Base-by-base conservation (phyloP, 2,329 filamentous ascomycete species). In the Trichoderma sp. region DNA sequence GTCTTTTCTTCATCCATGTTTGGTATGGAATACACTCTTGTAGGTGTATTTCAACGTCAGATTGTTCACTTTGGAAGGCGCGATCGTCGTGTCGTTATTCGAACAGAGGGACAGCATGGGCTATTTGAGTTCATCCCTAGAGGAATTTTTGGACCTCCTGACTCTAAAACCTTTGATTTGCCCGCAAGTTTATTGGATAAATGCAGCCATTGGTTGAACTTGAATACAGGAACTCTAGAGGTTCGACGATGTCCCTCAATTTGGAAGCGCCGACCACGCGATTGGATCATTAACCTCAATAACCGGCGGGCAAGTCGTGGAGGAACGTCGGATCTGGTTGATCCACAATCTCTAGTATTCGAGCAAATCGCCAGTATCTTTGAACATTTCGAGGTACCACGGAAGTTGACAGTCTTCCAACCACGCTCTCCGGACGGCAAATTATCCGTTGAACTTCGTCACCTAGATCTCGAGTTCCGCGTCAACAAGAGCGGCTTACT, bases 181-280 rank as follows among this genome's bases (percentile, higher is more conserved):
- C 89, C 89, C 0, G 70, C 70, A 0, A 73, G 79, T 0, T 77
- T 91, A 0, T 69, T 88, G 0, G 74, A 84, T 0, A 76, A 82
- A 7, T 89, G 85, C 59, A 78, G 84, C 0, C 88, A 91, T 69
- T 91, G 88, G 87, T 76, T 90, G 4, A 78, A 90, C 50, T 13
- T 88, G 0, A 57, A 32, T 0, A 74, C 69, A 0, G 69, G 73
- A 0, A 57, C 70, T 0, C 59, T 91, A 0, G 84, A 90, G 53
- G 83, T 89, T 25, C 79, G 87, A 9, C 81, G 80, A 7, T 73
- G 74, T 1, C 76, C 81, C 0, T 68, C 73, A 0, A 75, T 76
- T 4, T 83, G 78, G 80, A 53, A 13, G 0, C 68, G 53, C 0
- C 71, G 70, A 6, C 12, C 0, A 0, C 70, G 66, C 0, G 75